These are phyloP conservation scores for Acanthochlamys bracteata DNA, from an alignment of 106 monocot species.

Conservation along the genomic window DNA sequence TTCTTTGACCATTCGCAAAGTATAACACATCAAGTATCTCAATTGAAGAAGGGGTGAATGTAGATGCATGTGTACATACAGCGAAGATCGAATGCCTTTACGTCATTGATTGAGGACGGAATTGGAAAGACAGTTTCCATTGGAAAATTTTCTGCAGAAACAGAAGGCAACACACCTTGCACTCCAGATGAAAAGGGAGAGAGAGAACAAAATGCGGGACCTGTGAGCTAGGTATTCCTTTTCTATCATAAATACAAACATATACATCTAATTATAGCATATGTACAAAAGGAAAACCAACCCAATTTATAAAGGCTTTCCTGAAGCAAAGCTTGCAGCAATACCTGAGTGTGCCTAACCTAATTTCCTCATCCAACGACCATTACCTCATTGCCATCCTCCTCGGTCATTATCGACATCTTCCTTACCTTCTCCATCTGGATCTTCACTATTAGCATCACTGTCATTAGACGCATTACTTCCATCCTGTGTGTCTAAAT, in stretches of 20 bases:
- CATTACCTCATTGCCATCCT: conserved; percentile 25
- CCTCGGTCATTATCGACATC: neutral
- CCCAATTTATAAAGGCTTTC: neutral
- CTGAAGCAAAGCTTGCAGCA: neutral
- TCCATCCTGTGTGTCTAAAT: conserved; percentile 79
- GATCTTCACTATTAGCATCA: conserved; percentile 11
- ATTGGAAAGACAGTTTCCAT: too few relatives aligned
- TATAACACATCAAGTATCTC: too few relatives aligned
- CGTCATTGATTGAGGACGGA: conserved; percentile 56
- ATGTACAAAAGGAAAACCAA: neutral
- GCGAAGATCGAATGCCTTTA: conserved; percentile 49
- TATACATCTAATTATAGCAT: neutral
- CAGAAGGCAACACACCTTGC: too few relatives aligned
- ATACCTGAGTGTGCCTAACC: neutral
- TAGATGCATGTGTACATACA: conserved; percentile 74
- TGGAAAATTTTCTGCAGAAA: too few relatives aligned
- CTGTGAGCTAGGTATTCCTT: too few relatives aligned
- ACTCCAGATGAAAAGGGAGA: too few relatives aligned
- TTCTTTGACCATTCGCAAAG: too few relatives aligned
- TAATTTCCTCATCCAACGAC: conserved; percentile 40
- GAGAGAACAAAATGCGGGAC: too few relatives aligned
- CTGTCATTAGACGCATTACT: conserved; percentile 6
- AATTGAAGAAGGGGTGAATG: conserved; percentile 44
- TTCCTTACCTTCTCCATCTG: neutral
- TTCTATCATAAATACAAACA: neutral